Conservation (phyloP, 495 filamentous ascomycete genomes). For the Podospora didyma region DNA sequence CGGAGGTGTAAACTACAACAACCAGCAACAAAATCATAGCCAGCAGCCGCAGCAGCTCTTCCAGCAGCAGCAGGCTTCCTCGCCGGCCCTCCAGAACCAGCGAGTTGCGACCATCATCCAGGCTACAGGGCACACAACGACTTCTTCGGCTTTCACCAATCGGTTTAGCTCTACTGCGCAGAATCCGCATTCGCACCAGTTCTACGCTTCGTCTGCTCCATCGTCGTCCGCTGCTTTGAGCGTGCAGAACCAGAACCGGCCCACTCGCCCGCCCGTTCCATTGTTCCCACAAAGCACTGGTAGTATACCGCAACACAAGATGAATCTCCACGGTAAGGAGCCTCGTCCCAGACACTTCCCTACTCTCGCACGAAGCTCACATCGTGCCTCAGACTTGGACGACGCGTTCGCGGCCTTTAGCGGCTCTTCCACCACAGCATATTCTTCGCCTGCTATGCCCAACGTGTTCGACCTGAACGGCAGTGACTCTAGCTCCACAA, state of each 20-base stretch:
- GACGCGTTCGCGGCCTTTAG: constrained; percentile 47
- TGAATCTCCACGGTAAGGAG: constrained; percentile 43
- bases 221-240: constrained; percentile 41
- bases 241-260: constrained; percentile 40
- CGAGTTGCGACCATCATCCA: constrained; percentile 58
- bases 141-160: constrained; percentile 55
- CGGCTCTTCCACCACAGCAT: constrained; percentile 42
- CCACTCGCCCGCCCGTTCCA: constrained; percentile 47
- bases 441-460: constrained; percentile 49
- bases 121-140: constrained; percentile 53
- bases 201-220: constrained; percentile 52
- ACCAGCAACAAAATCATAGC: constrained; percentile 37
- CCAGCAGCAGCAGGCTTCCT: constrained; percentile 27
- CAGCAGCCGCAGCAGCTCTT: constrained; percentile 33
- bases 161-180: constrained; percentile 48
- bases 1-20: constrained; percentile 36
- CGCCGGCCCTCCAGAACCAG: constrained; percentile 48
- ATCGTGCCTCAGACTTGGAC: constrained; percentile 40
- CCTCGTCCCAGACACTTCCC: constrained; percentile 11
- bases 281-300: constrained; percentile 48
- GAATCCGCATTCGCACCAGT: constrained; percentile 36
- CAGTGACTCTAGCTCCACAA: constrained; percentile 41
- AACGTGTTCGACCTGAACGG: constrained; percentile 41
- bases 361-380: constrained; percentile 32
- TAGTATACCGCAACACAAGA: constrained; percentile 40